Evolutionary conservation across 768 basidiomycete species (phyloP).

Genomic region (Kwoniella sp.): DNA sequence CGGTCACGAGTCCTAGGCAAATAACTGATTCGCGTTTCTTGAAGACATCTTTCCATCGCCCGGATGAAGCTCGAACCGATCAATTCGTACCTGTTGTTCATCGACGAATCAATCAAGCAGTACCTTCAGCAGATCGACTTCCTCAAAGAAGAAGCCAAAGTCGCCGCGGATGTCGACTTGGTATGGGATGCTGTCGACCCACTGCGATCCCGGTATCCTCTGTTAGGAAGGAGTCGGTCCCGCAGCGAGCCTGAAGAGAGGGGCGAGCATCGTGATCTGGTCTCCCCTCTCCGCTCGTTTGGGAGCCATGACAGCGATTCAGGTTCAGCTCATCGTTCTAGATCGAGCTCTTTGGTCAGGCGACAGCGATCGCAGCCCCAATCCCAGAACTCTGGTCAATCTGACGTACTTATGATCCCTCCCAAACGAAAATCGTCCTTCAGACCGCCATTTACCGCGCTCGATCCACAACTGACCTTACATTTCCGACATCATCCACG

Average conservation of each 20-base stretch:
- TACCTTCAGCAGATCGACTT: slow-evolving; percentile 34
- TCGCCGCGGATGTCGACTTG: slow-evolving; percentile 27
- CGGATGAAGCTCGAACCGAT: slow-evolving; percentile 21
- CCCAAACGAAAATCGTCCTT: not conserved
- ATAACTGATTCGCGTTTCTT: no score
- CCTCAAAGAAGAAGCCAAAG: slow-evolving; percentile 13
- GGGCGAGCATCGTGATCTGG: slow-evolving; percentile 13
- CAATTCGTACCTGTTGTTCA: slow-evolving; percentile 13
- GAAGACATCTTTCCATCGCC: slow-evolving; percentile 17
- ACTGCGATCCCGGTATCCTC: slow-evolving; percentile 5
- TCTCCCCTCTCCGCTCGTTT: slow-evolving; percentile 12
- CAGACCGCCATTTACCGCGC: not conserved
- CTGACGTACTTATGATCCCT: not conserved
- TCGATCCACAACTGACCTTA: slow-evolving; percentile 2
- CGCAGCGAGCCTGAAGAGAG: not conserved
- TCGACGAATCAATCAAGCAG: slow-evolving; percentile 34
- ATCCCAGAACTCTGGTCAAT: not conserved
- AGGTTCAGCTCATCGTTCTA: slow-evolving; percentile 5
- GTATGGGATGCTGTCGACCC: slow-evolving; percentile 13
- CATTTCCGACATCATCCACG: slow-evolving; percentile 19
- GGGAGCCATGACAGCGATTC: slow-evolving; percentile 20
- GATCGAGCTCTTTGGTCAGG: not conserved
- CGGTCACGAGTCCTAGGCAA: not conserved
- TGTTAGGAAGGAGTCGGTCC: not conserved
- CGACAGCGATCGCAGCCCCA: not conserved